Evolutionary conservation across 2,329 filamentous ascomycete species (phyloP), one percentile per base, ranked within the genome.

Genomic region (Exophiala bonariae): DNA sequence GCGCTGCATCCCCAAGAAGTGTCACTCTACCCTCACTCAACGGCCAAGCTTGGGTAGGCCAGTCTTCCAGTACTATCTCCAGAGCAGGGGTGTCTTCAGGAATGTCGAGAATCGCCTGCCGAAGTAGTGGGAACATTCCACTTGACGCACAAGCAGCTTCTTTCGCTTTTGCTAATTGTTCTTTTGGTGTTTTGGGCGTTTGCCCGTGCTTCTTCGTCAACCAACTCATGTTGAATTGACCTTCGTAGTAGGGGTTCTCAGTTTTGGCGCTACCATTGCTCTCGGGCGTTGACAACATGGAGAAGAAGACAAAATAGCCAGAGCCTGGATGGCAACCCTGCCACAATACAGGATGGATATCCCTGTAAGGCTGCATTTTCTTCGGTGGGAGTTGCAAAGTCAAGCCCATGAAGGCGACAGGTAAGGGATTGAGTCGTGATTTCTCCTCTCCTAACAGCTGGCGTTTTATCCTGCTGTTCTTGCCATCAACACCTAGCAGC

Each of bases 141-240:
- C 17, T 37, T 8, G 16, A 13, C 6, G 17, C 22, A 28, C 13
- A n/a, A 18, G 41, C 41, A 13, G 41, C 41, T n/a, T 28, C 31
- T n/a, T 44, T 44, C 11, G 33, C 33, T 14, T 22, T 37, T 3
- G 31, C 33, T 16, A 44, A 16, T 38, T 44, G 41, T n/a, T 36
- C 41, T 2, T 6, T 4, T 19, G 14, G 33, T 16, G 41, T 44
- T 19, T 36, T 36, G 13, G 41, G 41, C 10, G 33, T 37, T n/a
- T 13, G 41, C 7, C 41, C 41, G 16, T 44, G 16, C 17, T 17
- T 18, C 16, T 17, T 11, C 19, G 22, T 44, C 1, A 65, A 61
- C 75, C 76, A 79, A 9, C 72, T 77, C 36, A 76, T 62, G 49
- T 69, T 70, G 33, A 79, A 59, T 50, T 77, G 71, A 2, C 68